These are phyloP conservation scores for Solanum hybrid DNA, from an alignment of 305 asterid species.

Conservation along the genomic window DNA sequence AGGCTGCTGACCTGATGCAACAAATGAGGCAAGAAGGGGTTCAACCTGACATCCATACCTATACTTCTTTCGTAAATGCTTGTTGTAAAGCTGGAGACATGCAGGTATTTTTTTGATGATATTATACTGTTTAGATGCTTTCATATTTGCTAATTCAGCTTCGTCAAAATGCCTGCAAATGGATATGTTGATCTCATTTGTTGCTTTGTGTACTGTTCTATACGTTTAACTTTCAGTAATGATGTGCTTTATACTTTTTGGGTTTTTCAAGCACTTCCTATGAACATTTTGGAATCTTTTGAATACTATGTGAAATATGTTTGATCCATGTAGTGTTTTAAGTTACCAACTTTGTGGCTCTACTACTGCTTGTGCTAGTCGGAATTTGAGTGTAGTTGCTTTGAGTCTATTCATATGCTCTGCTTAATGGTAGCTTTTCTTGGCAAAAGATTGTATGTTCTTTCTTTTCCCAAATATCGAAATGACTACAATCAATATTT, in stretches of 20 bases:
- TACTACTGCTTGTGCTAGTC: background rate
- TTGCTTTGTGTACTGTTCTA: background rate
- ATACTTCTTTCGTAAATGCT: constrained; percentile 87
- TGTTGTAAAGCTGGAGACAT: constrained; percentile 98
- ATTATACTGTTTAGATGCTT: background rate
- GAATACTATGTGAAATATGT: background rate
- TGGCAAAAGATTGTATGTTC: background rate
- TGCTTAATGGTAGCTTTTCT: background rate
- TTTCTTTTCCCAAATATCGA: background rate
- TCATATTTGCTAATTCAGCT: background rate
- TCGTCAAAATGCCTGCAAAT: background rate
- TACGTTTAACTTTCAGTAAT: background rate
- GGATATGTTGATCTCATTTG: background rate
- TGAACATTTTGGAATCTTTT: background rate
- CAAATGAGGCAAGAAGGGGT: constrained; percentile 93
- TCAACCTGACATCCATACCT: constrained; percentile 91
- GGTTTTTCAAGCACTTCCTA: background rate
- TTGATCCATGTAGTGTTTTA: background rate
- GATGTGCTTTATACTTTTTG: background rate
- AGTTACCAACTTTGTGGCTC: background rate
- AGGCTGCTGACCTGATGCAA: constrained; percentile 97
- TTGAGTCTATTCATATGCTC: background rate
- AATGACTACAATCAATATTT: background rate
- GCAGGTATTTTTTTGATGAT: constrained; percentile 56
- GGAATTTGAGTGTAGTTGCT: background rate